A percentile compares a stretch with the other conserved stretches of the same genome.
Evolutionary conservation across 495 filamentous ascomycete species (phyloP).

Genomic region (Aspergillus mulundensis): DNA sequence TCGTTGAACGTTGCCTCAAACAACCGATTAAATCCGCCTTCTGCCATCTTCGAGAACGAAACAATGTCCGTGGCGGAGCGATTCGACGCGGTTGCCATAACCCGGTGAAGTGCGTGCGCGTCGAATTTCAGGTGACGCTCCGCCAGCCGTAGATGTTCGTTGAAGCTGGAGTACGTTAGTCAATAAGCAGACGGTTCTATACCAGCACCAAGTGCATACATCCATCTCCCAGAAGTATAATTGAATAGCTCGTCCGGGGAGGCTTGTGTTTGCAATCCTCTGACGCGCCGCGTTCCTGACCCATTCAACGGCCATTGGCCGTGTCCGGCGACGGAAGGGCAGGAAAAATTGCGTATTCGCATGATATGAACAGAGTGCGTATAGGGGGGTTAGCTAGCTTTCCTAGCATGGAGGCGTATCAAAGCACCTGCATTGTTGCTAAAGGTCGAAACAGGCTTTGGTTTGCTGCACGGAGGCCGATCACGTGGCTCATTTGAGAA

Average conservation of each 20-base stretch:
- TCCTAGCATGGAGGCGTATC: too few relatives aligned
- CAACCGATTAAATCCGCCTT: constrained; percentile 29
- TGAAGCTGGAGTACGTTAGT: constrained; percentile 12
- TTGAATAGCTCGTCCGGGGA: constrained; percentile 8
- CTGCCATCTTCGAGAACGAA: constrained; percentile 22
- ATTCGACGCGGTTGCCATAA: constrained; percentile 4
- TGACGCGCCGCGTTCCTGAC: neutral
- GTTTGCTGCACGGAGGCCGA: too few relatives aligned
- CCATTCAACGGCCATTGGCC: too few relatives aligned
- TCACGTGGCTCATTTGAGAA: too few relatives aligned
- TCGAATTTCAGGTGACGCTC: constrained; percentile 24
- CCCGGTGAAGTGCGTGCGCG: constrained; percentile 18
- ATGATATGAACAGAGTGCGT: too few relatives aligned
- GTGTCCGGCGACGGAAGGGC: too few relatives aligned
- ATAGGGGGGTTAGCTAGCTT: too few relatives aligned
- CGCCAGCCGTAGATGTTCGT: constrained; percentile 18
- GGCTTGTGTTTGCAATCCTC: neutral
- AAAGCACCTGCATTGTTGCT: too few relatives aligned
- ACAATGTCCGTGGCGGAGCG: constrained; percentile 13
- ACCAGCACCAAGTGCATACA: constrained; percentile 7
- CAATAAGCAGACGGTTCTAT: neutral
- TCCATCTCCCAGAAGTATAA: constrained; percentile 22
- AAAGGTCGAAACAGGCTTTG: too few relatives aligned
- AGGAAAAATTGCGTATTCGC: too few relatives aligned
- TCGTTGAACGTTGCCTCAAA: constrained; percentile 22